Conservation (phyloP, 352 stramenopile species). For the Pythium dissotocum region DNA sequence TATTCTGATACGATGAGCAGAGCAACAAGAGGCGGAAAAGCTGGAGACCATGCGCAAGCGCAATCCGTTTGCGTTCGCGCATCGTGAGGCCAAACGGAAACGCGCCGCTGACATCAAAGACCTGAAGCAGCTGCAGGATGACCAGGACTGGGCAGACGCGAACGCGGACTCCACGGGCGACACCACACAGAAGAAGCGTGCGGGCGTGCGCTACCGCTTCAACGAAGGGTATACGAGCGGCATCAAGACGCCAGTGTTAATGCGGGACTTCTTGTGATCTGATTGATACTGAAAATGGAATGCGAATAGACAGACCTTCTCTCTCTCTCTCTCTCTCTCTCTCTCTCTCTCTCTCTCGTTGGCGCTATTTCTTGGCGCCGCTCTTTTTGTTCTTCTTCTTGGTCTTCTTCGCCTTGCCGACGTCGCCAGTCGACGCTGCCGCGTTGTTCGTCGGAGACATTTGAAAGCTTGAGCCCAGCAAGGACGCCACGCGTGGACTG, state of each 20-base stretch:
- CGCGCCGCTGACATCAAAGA: constrained; percentile 39
- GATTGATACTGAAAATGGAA: not conserved
- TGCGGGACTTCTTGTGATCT: constrained; percentile 79
- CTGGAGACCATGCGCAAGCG: constrained; percentile 61
- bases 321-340: not conserved
- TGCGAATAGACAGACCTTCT: not conserved
- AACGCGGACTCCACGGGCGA: constrained; percentile 13
- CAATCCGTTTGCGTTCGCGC: constrained; percentile 80
- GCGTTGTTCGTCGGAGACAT: constrained; percentile 5
- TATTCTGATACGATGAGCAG: constrained; percentile 27
- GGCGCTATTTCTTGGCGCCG: constrained; percentile 39
- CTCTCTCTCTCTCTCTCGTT: not conserved
- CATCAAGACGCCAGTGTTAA: constrained; percentile 87
- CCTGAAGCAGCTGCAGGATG: constrained; percentile 42
- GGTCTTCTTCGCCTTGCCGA: constrained; percentile 28
- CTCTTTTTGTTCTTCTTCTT: constrained; percentile 52
- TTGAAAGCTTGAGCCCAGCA: not conserved
- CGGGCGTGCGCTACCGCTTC: constrained; percentile 83
- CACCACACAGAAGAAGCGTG: constrained; percentile 28
- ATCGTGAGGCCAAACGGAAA: constrained; percentile 82
- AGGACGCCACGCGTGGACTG: constrained; percentile 22
- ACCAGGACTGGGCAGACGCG: constrained; percentile 30
- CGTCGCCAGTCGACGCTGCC: not conserved
- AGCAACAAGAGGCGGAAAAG: constrained; percentile 60
- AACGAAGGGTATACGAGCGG: constrained; percentile 91